Evolutionary conservation across 768 basidiomycete genomes (phyloP), one percentile per base, ranked within the genome.

Genomic region (Porpolomopsis calyptriformis): DNA sequence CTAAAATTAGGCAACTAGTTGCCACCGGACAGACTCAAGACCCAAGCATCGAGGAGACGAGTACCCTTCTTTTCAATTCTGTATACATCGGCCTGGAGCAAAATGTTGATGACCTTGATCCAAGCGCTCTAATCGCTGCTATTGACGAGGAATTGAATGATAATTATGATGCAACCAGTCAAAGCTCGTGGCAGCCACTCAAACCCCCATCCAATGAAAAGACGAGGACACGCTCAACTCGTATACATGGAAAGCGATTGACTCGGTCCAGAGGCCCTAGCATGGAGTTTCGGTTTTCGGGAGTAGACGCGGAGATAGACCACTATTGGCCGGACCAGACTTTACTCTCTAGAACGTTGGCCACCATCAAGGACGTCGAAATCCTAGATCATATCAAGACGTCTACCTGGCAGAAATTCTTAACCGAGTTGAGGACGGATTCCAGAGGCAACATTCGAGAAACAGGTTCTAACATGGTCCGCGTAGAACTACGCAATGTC

Each of bases 321-420:
- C 68, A 77, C 46, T 86, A 80, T 55, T 61, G 60, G 7, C 71
- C 77, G 4, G 66, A 71, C 9, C 73, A 73, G 36, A 62, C 73
- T 1, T 57, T 82, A 19, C 78, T 82, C 7, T 84, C 83, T 2
- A 71, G 83, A 43, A 73, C 78, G 1, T 71, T 85, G 39, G 74
- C 77, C 11, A 80, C 79, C 9, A 70, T 92, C 42, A 73, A 65
- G 48, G 78, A 88, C 50, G 55, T 90, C 16, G 90, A 96, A 62
- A 96, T 98, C 49, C 67, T 98, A 42, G 96, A 99, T 61, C 93
- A 96, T 58, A 91, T 99, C 71, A 92, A 88, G 69, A 93, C 92
- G 0, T 97, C 92, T 7, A 97, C 96, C 0, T 99, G 96, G 96
- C 86, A 82, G 66, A 98, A 94, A 61, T 98, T 99, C 61, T 66